Evolutionary conservation across 768 basidiomycete genomes (phyloP), one percentile per base, ranked within the genome.

Genomic region (Lentinula edodes): DNA sequence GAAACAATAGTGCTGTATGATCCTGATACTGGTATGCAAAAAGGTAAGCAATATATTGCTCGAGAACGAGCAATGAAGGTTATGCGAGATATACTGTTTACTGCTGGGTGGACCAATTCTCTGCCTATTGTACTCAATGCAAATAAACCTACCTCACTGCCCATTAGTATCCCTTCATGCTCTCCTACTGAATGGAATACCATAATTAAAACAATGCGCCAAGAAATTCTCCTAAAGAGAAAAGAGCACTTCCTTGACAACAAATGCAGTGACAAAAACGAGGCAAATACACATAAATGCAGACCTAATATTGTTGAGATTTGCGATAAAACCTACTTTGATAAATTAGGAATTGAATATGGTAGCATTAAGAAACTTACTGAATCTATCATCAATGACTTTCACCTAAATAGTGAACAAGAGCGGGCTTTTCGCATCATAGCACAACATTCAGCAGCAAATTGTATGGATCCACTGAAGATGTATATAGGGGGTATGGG

Each of bases 401-500:
- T 61, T 55, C 58, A 36, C 8, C 46, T 74, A 1, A 74, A 76
- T 59, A 15, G 41, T 0, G 73, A 74, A 57, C 75, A 75, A 64
- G 65, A 66, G 6, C 46, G 69, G 32, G 75, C 73, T 2, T 75
- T 75, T 60, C 9, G 65, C 1, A 68, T 74, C 18, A 64, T 75
- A 15, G 69, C 70, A 4, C 65, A 74, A 42, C 74, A 74, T 66
- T 58, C 65, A 3, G 32, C 54, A 23, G 12, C 9, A 10, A 35
- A 15, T 4, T 34, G 58, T 13, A 42, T 63, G 5, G 65, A 67
- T 0, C 72, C 68, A 18, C 53, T 77, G 0, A 64, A 64, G 52
- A 72, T 77, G 72, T n/a, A n/a, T n/a, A n/a, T n/a, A n/a, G n/a
- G n/a, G n/a, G 75, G 75, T 4, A 68, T 71, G 62, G 73, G 71